A percentile compares a stretch with the other conserved stretches of the same genome.
Evolutionary conservation across 768 basidiomycete species (phyloP).

Genomic region (Tricholoma hemisulphureum): DNA sequence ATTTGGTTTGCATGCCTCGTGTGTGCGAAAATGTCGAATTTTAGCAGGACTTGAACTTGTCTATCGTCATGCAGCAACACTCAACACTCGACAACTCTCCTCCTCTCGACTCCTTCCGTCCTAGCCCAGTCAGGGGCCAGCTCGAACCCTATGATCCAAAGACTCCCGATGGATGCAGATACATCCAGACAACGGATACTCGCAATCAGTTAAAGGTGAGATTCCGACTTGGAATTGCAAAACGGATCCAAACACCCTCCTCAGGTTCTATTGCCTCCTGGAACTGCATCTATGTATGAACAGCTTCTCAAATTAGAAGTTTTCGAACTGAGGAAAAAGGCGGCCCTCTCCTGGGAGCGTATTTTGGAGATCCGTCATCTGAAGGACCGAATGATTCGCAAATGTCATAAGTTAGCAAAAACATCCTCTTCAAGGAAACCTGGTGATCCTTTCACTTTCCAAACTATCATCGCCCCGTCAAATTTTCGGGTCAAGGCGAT

Average conservation of each 20-base stretch:
- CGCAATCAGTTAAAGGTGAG: constrained; percentile 70
- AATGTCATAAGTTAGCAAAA: constrained; percentile 65
- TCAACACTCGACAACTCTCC: constrained; percentile 10
- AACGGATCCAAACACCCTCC: constrained; percentile 1
- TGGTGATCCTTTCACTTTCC: constrained; percentile 50
- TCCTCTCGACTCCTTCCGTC: constrained; percentile 53
- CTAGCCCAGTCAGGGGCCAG: constrained; percentile 72
- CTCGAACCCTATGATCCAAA: constrained; percentile 64
- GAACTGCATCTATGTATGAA: constrained; percentile 63
- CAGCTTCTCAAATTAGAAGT: constrained; percentile 63
- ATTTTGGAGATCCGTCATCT: constrained; percentile 73
- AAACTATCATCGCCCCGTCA: constrained; percentile 63
- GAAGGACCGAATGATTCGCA: constrained; percentile 81
- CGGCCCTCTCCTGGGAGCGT: constrained; percentile 60
- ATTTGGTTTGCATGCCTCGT: constrained; percentile 7
- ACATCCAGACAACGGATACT: constrained; percentile 74
- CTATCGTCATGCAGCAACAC: constrained; percentile 15
- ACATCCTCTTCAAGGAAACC: constrained; percentile 35
- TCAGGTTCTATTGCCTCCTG: constrained; percentile 68
- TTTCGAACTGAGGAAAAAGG: constrained; percentile 58
- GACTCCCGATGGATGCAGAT: constrained; percentile 61
- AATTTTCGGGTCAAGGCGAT: constrained; percentile 79
- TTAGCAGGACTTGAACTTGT: constrained; percentile 7
- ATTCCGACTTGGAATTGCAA: constrained; percentile 3
- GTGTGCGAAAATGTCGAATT: constrained; percentile 12